Evolutionary conservation across 495 filamentous ascomycete species (phyloP), one percentile per base, ranked within the genome.

Genomic region (Penicillium desertorum): DNA sequence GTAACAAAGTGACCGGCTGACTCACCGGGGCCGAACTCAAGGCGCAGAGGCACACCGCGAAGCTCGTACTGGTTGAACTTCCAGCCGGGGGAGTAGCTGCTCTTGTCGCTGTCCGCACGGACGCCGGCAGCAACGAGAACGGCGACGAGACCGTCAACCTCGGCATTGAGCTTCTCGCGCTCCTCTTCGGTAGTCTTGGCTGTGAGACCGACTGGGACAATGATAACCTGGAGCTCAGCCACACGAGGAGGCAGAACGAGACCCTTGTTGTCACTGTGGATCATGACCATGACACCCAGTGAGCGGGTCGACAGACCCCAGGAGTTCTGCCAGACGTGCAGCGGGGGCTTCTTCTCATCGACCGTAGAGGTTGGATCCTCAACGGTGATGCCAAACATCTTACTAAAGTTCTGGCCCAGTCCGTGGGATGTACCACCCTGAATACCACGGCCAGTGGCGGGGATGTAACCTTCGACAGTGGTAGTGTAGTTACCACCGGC

Each of bases 31-130:
- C 95, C 95, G 68, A 95, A 94, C 71, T 98, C 94, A 47, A 98
- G 79, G 37, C 95, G 91, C 30, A 98, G 77, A 16, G 95, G 94
- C 14, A 97, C 86, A 70, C 94, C 94, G 73, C 91, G 92, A 57
- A 96, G 79, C 73, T 98, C 95, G 88, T 89, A 96, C 75, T 98
- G 90, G 78, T 94, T 94, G 81, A 98, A 97, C 73, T 98, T 98
- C 83, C 86, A 96, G 59, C 90, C 93, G 14, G 94, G 91, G 56
- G 90, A 92, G 78, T 96, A 92, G 56, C 84, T 91, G 42, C 94
- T 85, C 59, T 80, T 76, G 71, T 98, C 94, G 56, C 84, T 83
- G 42, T 90, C 83, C 36, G 76, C 80, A 42, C 91, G 88, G 45
- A 93, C 74, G 54, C 84, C 84, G 30, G 81, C 83, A 46, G 81